Evolutionary conservation across 2,329 filamentous ascomycete genomes (phyloP).

Genomic region (Stemphylium beticola): DNA sequence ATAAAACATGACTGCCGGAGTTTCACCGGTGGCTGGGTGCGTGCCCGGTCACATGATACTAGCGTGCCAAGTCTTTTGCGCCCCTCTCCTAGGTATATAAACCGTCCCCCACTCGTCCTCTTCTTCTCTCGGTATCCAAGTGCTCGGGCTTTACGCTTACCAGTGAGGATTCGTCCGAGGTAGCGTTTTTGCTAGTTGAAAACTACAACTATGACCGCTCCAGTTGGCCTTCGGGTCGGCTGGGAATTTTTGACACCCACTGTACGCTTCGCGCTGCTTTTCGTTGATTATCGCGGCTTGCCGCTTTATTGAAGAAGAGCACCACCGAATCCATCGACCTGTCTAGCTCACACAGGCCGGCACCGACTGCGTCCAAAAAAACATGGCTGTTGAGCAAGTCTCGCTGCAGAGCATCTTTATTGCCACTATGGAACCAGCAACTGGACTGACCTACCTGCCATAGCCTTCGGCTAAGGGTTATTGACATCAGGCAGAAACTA

Average conservation of each 20-base stretch:
- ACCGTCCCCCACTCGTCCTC: conserved; percentile 5
- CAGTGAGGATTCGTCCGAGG: conserved; percentile 89
- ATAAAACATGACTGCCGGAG: not conserved
- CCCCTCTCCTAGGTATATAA: conserved; percentile 9
- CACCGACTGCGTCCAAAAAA: not conserved
- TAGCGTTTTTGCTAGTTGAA: conserved; percentile 90
- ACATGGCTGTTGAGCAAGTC: too few relatives aligned
- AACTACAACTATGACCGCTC: conserved; percentile 80
- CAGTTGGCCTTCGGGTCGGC: conserved; percentile 71
- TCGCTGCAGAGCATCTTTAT: too few relatives aligned
- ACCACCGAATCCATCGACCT: too few relatives aligned
- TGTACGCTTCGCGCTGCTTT: conserved; percentile 31
- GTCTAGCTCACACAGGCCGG: too few relatives aligned
- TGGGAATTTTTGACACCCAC: conserved; percentile 81
- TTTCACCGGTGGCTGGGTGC: not conserved
- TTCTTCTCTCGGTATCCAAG: conserved; percentile 34
- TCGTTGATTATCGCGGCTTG: conserved; percentile 38
- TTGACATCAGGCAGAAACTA: too few relatives aligned
- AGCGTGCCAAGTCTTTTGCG: conserved; percentile 27
- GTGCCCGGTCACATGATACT: conserved; percentile 20
- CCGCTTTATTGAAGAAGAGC: conserved; percentile 41
- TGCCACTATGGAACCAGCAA: too few relatives aligned
- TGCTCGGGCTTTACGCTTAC: conserved; percentile 81
- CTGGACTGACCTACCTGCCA: too few relatives aligned
- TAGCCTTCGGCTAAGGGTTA: too few relatives aligned